Evolutionary conservation across 75 land plant genomes (phyloP).

Genomic region (Sequoia sempervirens): DNA sequence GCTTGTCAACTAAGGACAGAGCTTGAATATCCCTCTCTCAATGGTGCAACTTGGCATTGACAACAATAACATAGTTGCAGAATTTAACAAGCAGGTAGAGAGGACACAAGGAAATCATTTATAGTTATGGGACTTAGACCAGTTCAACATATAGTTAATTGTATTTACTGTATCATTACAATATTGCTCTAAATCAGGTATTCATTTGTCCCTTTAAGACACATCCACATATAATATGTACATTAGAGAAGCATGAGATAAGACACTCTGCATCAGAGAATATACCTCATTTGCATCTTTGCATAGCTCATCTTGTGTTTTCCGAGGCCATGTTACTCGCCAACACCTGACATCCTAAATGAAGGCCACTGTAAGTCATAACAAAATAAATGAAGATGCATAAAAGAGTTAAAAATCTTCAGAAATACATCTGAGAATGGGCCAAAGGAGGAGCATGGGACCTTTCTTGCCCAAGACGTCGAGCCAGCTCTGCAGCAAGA

Average conservation of each 20-base stretch:
- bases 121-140: neutral
- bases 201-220: neutral
- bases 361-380: neutral
- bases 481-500: constrained; percentile 93
- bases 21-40: too few species aligned
- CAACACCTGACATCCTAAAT: constrained; percentile 59
- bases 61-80: neutral
- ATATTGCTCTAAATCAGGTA: neutral
- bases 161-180: neutral
- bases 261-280: neutral
- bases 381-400: neutral
- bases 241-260: neutral
- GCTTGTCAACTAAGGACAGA: too few species aligned
- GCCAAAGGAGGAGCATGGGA: constrained; percentile 4
- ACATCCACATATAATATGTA: neutral
- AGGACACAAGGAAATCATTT: neutral
- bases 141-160: neutral
- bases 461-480: constrained; percentile 94
- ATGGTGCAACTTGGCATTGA: too few species aligned
- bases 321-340: constrained; percentile 91
- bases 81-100: neutral
- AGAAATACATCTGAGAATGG: neutral
- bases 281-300: constrained; percentile 98
- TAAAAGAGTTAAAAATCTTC: neutral
- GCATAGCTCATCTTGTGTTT: constrained; percentile 35